Evolutionary conservation across 768 basidiomycete genomes (phyloP).

Genomic region (Thelephora aurantiotincta): DNA sequence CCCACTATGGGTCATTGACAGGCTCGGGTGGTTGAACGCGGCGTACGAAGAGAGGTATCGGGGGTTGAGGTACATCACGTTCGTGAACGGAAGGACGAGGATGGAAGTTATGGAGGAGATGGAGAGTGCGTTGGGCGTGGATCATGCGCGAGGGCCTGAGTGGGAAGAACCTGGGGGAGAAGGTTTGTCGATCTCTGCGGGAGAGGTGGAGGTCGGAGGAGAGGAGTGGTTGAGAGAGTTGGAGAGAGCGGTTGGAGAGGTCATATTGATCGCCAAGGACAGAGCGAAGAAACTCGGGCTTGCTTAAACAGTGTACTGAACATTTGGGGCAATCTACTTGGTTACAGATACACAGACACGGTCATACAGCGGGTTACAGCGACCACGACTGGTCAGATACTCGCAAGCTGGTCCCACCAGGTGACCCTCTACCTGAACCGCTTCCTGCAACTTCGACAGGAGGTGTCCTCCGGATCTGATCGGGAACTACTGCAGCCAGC

Average conservation of each 20-base stretch:
- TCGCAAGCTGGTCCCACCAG: too few species aligned
- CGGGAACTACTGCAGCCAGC: too few species aligned
- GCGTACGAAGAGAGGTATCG: slow-evolving; percentile 65
- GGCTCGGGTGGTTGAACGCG: slow-evolving; percentile 61
- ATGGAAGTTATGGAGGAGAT: slow-evolving; percentile 65
- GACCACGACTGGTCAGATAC: too few species aligned
- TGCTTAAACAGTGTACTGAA: slow-evolving; percentile 4
- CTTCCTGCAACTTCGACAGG: too few species aligned
- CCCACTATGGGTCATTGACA: slow-evolving; percentile 56
- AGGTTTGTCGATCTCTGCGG: slow-evolving; percentile 15
- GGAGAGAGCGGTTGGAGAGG: slow-evolving; percentile 54
- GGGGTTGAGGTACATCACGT: slow-evolving; percentile 78
- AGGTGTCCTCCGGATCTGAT: too few species aligned
- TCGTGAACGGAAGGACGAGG: slow-evolving; percentile 75
- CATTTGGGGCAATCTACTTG: too few species aligned
- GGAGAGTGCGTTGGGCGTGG: slow-evolving; percentile 48
- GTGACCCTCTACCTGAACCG: too few species aligned
- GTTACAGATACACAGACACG: too few species aligned
- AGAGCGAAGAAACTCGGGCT: slow-evolving; percentile 36
- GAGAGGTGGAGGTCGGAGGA: slow-evolving; percentile 20
- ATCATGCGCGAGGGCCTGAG: slow-evolving; percentile 25
- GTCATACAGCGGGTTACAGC: too few species aligned
- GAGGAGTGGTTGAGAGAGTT: slow-evolving; percentile 55
- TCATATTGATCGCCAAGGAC: slow-evolving; percentile 66
- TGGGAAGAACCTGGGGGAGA: slow-evolving; percentile 25